A percentile compares a stretch with the other conserved stretches of the same genome.
These are phyloP conservation scores for Naematelia aurantialba DNA, from an alignment of 768 basidiomycete genomes.

Conservation along the genomic window DNA sequence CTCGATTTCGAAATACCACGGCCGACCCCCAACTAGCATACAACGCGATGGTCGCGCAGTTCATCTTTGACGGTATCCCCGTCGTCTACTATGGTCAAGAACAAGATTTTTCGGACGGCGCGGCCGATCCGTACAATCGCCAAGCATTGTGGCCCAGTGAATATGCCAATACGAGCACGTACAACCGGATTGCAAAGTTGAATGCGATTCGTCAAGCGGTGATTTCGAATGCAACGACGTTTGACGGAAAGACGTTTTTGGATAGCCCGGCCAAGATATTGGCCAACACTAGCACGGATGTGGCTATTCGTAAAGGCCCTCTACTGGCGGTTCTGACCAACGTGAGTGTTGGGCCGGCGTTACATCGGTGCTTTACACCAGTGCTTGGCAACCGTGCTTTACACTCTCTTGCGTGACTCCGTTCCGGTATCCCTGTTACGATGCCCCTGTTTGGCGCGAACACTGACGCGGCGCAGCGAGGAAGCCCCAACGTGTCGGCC, in stretches of 20 bases:
- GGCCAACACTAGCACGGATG: slow-evolving; percentile 28
- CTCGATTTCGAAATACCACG: slow-evolving; percentile 42
- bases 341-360: no score
- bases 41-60: slow-evolving; percentile 47
- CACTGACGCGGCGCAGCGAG: slow-evolving; percentile 14
- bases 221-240: slow-evolving; percentile 33
- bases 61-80: slow-evolving; percentile 47
- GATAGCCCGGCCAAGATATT: slow-evolving; percentile 28
- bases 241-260: slow-evolving; percentile 36
- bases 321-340: slow-evolving; percentile 44
- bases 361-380: background rate
- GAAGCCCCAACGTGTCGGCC: slow-evolving; percentile 37
- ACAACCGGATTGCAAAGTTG: slow-evolving; percentile 34
- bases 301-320: slow-evolving; percentile 47
- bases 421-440: no score
- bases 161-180: slow-evolving; percentile 43
- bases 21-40: slow-evolving; percentile 42
- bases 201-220: slow-evolving; percentile 40
- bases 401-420: no score
- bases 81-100: slow-evolving; percentile 47
- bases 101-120: slow-evolving; percentile 40
- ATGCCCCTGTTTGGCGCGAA: no score
- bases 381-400: background rate
- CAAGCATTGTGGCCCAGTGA: slow-evolving; percentile 44
- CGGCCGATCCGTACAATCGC: slow-evolving; percentile 42